A percentile compares a stretch with the other conserved stretches of the same genome.
phyloP scores from a whole-genome alignment of 2,329 filamentous ascomycete genomes.

The Alternaria ethzedia region DNA sequence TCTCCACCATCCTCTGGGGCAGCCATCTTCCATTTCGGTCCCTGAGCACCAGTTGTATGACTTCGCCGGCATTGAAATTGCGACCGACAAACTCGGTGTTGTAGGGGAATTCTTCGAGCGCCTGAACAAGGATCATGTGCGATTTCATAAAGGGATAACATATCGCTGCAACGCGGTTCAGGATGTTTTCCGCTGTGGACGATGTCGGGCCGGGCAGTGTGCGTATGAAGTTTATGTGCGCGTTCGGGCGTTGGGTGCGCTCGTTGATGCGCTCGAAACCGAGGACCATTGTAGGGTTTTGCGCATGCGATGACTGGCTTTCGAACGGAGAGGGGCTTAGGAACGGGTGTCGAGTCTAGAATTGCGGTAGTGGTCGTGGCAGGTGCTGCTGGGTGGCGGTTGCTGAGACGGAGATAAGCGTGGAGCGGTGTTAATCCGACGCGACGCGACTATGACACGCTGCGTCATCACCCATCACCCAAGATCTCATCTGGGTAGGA shows the following conservation, averaged over 20 bases:
- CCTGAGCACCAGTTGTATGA: slow-evolving; percentile 82
- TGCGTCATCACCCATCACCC: neutral
- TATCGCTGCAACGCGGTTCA: slow-evolving; percentile 64
- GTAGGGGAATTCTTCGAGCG: slow-evolving; percentile 79
- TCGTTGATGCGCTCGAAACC: slow-evolving; percentile 82
- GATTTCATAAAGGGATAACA: slow-evolving; percentile 68
- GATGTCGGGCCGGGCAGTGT: slow-evolving; percentile 66
- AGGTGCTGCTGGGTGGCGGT: neutral
- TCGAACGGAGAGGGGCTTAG: neutral
- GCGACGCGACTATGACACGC: slow-evolving; percentile 3
- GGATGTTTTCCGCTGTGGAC: slow-evolving; percentile 41
- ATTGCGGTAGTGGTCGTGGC: neutral
- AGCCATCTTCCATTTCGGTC: slow-evolving; percentile 72
- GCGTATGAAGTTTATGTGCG: slow-evolving; percentile 84
- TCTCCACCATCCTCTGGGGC: slow-evolving; percentile 82
- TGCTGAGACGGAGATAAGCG: slow-evolving; percentile 4
- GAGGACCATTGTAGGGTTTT: slow-evolving; percentile 66
- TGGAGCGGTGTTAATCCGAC: slow-evolving; percentile 3
- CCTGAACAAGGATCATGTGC: slow-evolving; percentile 55
- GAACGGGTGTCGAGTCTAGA: neutral
- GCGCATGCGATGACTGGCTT: neutral
- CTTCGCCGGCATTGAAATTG: slow-evolving; percentile 89
- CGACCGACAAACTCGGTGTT: slow-evolving; percentile 85
- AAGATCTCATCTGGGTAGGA: neutral
- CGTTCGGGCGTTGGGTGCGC: slow-evolving; percentile 75